Evolutionary conservation across 2,329 filamentous ascomycete species (phyloP).

Genomic region (Kalaharituber pfeilii): DNA sequence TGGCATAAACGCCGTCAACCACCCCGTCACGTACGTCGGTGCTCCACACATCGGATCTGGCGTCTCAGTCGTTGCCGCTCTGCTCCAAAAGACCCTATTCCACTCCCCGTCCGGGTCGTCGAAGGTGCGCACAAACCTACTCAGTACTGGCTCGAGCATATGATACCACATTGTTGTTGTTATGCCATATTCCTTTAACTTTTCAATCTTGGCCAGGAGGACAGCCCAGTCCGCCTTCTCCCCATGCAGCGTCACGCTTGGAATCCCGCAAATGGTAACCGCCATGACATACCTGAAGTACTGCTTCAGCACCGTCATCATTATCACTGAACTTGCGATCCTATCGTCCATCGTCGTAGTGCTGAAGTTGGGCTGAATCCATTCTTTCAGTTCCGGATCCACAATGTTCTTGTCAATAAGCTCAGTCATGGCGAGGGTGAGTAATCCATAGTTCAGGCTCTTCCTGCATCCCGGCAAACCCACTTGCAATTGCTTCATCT

Average conservation of each 20-base stretch:
- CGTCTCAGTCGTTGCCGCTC: too few relatives aligned
- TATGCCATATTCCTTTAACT: conserved; percentile 27
- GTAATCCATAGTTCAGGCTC: too few relatives aligned
- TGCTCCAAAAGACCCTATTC: neutral
- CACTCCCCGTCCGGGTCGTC: neutral
- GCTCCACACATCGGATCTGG: too few relatives aligned
- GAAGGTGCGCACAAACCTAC: conserved; percentile 23
- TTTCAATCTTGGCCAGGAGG: conserved; percentile 31
- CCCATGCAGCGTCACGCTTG: conserved; percentile 36
- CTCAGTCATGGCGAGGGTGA: too few relatives aligned
- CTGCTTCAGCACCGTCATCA: conserved; percentile 36
- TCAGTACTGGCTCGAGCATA: conserved; percentile 30
- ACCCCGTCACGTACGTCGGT: too few relatives aligned
- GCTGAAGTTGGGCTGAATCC: conserved; percentile 37
- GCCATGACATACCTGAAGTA: conserved; percentile 31
- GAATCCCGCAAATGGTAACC: conserved; percentile 32
- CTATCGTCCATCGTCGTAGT: conserved; percentile 34
- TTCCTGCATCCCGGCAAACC: too few relatives aligned
- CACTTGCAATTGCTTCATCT: too few relatives aligned
- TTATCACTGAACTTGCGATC: conserved; percentile 31
- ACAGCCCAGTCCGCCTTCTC: conserved; percentile 32
- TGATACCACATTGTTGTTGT: conserved; percentile 26
- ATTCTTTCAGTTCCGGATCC: conserved; percentile 29
- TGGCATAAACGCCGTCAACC: too few relatives aligned
- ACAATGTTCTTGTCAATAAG: conserved; percentile 25